Percentiles rank a stretch among this genome's conserved stretches.
phyloP scores from a whole-genome alignment of 371 early-diverging fungal genomes.

The Apophysomyces ossiformis region DNA sequence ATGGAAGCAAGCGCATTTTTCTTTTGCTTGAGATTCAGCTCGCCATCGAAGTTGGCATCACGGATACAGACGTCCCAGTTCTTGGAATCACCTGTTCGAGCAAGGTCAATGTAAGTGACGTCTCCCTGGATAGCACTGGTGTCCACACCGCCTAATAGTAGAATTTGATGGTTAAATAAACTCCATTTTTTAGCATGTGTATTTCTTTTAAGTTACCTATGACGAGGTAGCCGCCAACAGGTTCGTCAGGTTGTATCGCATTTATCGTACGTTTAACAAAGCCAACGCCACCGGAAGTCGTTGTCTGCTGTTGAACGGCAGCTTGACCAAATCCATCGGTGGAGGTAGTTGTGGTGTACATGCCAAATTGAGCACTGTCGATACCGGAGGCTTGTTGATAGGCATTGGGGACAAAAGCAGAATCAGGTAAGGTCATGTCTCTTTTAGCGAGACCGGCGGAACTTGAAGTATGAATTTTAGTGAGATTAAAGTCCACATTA shows the following conservation, averaged over 20 bases:
- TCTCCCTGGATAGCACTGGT: conserved; percentile 40
- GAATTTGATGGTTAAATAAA: background rate
- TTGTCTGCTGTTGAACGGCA: conserved; percentile 19
- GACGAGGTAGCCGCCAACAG: conserved; percentile 44
- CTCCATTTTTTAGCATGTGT: background rate
- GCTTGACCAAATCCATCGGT: conserved; percentile 30
- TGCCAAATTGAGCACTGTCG: conserved; percentile 45
- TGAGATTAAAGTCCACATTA: conserved; percentile 36
- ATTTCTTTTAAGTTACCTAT: conserved; percentile 20
- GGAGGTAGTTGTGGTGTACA: conserved; percentile 33
- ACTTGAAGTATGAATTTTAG: conserved; percentile 21
- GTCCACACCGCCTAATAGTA: conserved; percentile 40
- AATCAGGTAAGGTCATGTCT: conserved; percentile 26
- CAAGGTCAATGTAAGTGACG: conserved; percentile 38
- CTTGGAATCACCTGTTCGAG: conserved; percentile 23
- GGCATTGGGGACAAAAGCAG: conserved; percentile 48
- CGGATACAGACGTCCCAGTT: conserved; percentile 52
- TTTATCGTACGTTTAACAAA: conserved; percentile 30
- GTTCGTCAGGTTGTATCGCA: conserved; percentile 16
- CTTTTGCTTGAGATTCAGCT: conserved; percentile 36
- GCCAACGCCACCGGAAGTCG: conserved; percentile 40
- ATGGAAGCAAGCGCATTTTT: conserved; percentile 42
- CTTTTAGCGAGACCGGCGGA: conserved; percentile 32
- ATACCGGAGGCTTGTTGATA: conserved; percentile 43
- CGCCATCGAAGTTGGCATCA: conserved; percentile 38